Conservation (phyloP, 2,329 filamentous ascomycete species). For the Penicillium griseofulvum region DNA sequence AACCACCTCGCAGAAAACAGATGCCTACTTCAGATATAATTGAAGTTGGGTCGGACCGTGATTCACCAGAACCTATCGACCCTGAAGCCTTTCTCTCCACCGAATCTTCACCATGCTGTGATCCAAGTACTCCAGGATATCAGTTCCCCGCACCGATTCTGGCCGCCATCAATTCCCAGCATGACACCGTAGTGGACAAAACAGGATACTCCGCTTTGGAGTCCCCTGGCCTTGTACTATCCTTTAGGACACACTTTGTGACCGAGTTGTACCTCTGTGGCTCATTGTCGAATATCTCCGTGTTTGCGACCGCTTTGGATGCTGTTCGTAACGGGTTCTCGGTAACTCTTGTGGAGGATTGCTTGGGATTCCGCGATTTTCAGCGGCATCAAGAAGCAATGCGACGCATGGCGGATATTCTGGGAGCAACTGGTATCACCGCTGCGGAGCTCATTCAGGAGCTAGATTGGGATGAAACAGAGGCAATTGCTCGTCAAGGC, state of each 20-base stretch:
- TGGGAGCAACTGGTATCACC: constrained; percentile 66
- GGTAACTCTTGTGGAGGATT: constrained; percentile 86
- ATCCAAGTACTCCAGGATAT: constrained; percentile 43
- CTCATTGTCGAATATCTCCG: constrained; percentile 78
- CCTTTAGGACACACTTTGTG: constrained; percentile 79
- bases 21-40: constrained; percentile 20
- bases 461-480: constrained; percentile 42
- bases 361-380: constrained; percentile 74
- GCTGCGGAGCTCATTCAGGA: constrained; percentile 59
- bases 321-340: constrained; percentile 82
- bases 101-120: constrained; percentile 38
- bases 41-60: constrained; percentile 20
- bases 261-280: constrained; percentile 90
- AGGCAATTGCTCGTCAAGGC: constrained; percentile 33
- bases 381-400: constrained; percentile 69
- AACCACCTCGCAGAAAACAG: constrained; percentile 9
- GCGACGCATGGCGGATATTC: constrained; percentile 67
- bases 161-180: constrained; percentile 49
- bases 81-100: constrained; percentile 45
- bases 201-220: constrained; percentile 86
- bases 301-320: constrained; percentile 88
- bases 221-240: constrained; percentile 67
- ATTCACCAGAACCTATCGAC: constrained; percentile 30
- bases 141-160: constrained; percentile 52
- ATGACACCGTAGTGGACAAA: constrained; percentile 62